phyloP scores from a whole-genome alignment of 331 rosid genomes.

The Prunus yedoensis region DNA sequence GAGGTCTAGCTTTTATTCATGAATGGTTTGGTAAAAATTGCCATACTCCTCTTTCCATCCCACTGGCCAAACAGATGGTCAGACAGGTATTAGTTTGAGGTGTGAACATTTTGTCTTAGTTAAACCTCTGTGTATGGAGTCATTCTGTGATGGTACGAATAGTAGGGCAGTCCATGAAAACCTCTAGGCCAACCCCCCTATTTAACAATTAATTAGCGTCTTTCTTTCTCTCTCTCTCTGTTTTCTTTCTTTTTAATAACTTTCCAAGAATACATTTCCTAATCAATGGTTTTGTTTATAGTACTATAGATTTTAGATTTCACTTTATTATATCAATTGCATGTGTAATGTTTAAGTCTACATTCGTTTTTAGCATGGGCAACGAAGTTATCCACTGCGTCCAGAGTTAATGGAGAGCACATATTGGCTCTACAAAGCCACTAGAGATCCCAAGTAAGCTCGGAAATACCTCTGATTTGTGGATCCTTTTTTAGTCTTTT shows the following conservation, averaged over 20 bases:
- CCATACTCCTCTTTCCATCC: background rate
- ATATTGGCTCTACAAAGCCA: conserved; percentile 96
- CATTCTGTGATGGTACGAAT: background rate
- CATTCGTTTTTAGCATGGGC: conserved; percentile 65
- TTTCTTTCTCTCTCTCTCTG: background rate
- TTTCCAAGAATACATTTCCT: background rate
- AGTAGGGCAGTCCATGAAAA: background rate
- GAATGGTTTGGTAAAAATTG: conserved; percentile 5
- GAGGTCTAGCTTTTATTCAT: conserved; percentile 4
- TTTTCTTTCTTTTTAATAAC: background rate
- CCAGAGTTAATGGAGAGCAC: conserved; percentile 99
- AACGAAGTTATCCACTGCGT: conserved; percentile 88
- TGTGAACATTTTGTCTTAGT: conserved; percentile 17
- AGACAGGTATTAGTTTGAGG: conserved; percentile 24
- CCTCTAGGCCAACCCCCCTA: background rate
- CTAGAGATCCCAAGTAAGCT: conserved; percentile 88
- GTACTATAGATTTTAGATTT: background rate
- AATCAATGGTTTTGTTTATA: background rate
- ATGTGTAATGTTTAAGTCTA: conserved; percentile 13
- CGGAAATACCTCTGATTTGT: conserved; percentile 28
- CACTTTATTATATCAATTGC: conserved; percentile 19
- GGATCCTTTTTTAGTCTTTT: conserved; percentile 3
- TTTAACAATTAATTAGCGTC: background rate
- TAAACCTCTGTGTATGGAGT: background rate
- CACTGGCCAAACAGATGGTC: conserved; percentile 16